phyloP scores from a whole-genome alignment of 768 basidiomycete genomes.

The Podaxis pistillaris region DNA sequence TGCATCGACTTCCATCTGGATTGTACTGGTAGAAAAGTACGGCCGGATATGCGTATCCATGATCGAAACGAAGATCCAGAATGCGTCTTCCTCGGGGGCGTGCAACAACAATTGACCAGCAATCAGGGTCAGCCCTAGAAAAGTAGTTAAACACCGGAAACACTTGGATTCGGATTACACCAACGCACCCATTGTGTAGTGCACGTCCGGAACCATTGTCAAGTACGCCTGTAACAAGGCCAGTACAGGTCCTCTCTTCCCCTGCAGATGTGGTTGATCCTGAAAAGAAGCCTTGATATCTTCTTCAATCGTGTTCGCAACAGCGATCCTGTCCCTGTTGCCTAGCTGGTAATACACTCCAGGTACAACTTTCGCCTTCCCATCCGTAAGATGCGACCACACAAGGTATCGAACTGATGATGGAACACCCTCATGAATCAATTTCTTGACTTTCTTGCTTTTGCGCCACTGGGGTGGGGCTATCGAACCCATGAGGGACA shows the following conservation, averaged over 20 bases:
- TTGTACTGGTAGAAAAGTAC: slow-evolving; percentile 61
- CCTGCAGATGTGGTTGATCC: slow-evolving; percentile 58
- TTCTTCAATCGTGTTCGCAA: slow-evolving; percentile 50
- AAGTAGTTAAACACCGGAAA: slow-evolving; percentile 4
- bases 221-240: slow-evolving; percentile 71
- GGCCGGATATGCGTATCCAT: slow-evolving; percentile 84
- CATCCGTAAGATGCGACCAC: slow-evolving; percentile 80
- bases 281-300: slow-evolving; percentile 56
- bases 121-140: slow-evolving; percentile 63
- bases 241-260: slow-evolving; percentile 53
- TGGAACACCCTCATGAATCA: slow-evolving; percentile 78
- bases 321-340: slow-evolving; percentile 44
- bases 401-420: slow-evolving; percentile 82
- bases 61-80: slow-evolving; percentile 86
- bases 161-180: neutral
- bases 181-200: slow-evolving; percentile 58
- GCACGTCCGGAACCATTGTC: slow-evolving; percentile 82
- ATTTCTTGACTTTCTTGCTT: slow-evolving; percentile 74
- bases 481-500: slow-evolving; percentile 54
- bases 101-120: slow-evolving; percentile 71
- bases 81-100: slow-evolving; percentile 85
- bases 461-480: slow-evolving; percentile 66
- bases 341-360: slow-evolving; percentile 21
- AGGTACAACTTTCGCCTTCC: slow-evolving; percentile 67
- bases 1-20: slow-evolving; percentile 76